Base-by-base conservation (phyloP, 495 filamentous ascomycete species). In the Talaromyces trachyspermus region DNA sequence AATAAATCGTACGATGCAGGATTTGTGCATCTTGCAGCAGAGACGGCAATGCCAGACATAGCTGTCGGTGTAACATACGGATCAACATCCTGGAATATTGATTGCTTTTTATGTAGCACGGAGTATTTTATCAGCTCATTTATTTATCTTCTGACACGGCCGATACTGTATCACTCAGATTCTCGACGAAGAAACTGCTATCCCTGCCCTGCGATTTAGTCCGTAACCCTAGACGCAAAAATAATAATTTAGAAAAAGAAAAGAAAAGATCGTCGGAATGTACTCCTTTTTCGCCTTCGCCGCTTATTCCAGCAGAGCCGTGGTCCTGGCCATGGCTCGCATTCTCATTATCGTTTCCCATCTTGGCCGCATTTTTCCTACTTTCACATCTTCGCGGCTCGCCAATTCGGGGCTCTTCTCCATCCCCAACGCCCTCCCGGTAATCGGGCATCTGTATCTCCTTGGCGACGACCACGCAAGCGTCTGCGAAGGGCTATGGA, bases 391-490 rank as follows among this genome's bases (percentile, higher is more conserved):
- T 30, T 30, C 12, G 7, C 36, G 19, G 19, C 37, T 19, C 37
- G 9, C n/a, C 6, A 40, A 20, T 18, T 7, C 5, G 5, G 37
- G 37, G 2, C n/a, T 24, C 15, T 18, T 18, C n/a, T 17, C n/a
- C 6, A 17, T 40, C 8, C 37, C 37, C 8, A 40, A 24, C n/a
- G 37, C 37, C 4, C 5, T 40, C 19, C 37, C 37, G 12, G 8
- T 40, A 17, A 19, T 26, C n/a, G 23, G 40, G 2, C 40, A 43
- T 27, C 40, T 43, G 10, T 11, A 43, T 2, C 10, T 27, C 2
- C 40, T 43, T 3, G 40, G 40, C n/a, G 40, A 25, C 11, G 40
- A 43, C 12, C 40, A 43, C 12, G 19, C 40, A 43, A 25, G 6
- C 2, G 40, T 10, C 11, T 43, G 5, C 22, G 20, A 43, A 15